Base-by-base conservation (phyloP, 169 alveolate species). In the Cyclospora cayetanensis region DNA sequence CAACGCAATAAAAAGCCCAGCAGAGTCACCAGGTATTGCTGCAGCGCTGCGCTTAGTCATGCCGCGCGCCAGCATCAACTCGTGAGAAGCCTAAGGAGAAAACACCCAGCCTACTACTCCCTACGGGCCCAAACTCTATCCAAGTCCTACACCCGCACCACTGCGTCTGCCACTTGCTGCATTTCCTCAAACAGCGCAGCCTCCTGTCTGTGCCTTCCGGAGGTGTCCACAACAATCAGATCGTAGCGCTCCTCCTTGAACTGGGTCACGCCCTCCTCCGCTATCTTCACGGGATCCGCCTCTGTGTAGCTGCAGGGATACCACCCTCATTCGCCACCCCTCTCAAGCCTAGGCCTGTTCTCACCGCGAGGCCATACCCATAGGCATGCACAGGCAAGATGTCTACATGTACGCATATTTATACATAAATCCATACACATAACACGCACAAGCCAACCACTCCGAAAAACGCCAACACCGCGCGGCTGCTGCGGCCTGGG, bases 121-220 rank as follows among this genome's bases (percentile, higher is more conserved):
- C 72, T 46, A 46, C 11, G 20, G 25, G 25, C 55, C 60, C 20
- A 65, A 65, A 65, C 77, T 42, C 77, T 65, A n/a, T n/a, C n/a
- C n/a, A 65, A 65, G 31, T 42, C 77, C 77, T 65, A 3, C 25
- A 65, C 77, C 60, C 93, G 34, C 41, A 91, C 95, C 43, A 98
- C 97, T 1, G 99, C 99, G 63, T 95, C 97, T 65, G 97, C 97
- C 7, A 99, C 99, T 93, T 98, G 98, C 90, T 97, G 96, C 99
- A 99, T 99, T 95, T 99, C 99, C 66, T 98, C 99, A 93, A 99
- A 99, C 63, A 99, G 97, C 2, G 99, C 99, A 82, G 95, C 97
- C 95, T 99, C 99, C 95, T 99, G 99, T 94, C 97, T 98, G 96
- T 99, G 99, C 77, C 99, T 97, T 25, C 99, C 99, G 1, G 99